These are phyloP conservation scores for Dimocarpus longan DNA, from an alignment of 345 rosid species.

Conservation along the genomic window DNA sequence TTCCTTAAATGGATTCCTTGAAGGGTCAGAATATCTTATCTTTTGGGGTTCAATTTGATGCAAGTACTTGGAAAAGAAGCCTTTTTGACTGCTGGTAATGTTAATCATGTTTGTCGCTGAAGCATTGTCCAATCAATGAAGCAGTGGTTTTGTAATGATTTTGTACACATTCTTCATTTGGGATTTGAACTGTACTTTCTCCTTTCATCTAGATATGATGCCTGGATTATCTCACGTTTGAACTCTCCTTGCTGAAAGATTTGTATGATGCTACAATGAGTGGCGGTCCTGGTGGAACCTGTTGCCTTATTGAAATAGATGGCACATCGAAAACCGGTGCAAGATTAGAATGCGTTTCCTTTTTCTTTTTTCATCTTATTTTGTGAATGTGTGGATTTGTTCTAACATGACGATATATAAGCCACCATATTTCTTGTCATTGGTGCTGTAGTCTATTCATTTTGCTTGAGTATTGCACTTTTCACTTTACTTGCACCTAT, in stretches of 20 bases:
- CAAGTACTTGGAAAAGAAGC: background rate
- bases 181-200: background rate
- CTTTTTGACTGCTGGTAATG: background rate
- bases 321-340: background rate
- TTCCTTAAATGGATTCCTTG: background rate
- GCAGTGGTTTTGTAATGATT: slow-evolving; percentile 2
- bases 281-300: background rate
- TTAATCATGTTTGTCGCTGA: background rate
- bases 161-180: background rate
- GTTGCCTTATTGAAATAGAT: background rate
- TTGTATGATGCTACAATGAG: background rate
- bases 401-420: background rate
- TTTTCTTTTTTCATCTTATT: background rate
- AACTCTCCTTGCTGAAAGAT: slow-evolving; percentile 1
- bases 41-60: background rate
- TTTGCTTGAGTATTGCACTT: background rate
- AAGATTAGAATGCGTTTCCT: background rate
- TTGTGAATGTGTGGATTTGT: background rate
- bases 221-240: background rate
- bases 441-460: background rate
- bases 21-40: background rate
- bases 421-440: background rate
- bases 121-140: background rate
- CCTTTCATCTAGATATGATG: background rate
- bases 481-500: slow-evolving; percentile 3